Conservation (phyloP, 2,329 filamentous ascomycete genomes). For the Phialocephala sp. region DNA sequence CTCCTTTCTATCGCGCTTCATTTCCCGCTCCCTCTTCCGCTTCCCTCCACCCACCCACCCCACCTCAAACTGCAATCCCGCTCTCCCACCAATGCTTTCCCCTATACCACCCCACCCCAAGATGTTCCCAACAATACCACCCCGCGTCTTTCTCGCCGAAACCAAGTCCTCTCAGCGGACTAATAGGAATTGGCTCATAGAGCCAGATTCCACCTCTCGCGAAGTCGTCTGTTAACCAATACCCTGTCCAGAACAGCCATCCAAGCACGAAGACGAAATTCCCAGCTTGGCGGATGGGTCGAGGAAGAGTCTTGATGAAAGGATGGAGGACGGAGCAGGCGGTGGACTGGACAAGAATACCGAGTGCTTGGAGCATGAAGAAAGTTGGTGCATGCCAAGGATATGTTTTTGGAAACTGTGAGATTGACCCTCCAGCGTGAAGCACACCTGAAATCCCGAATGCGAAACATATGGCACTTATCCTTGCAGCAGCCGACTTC, state of each 20-base stretch:
- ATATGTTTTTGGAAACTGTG: slow-evolving; percentile 59
- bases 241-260: slow-evolving; percentile 73
- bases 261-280: slow-evolving; percentile 67
- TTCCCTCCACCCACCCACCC: too few species aligned
- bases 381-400: slow-evolving; percentile 67
- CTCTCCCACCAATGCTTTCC: slow-evolving; percentile 69
- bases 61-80: slow-evolving; percentile 45
- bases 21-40: too few species aligned
- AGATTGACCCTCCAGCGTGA: slow-evolving; percentile 74
- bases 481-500: slow-evolving; percentile 42
- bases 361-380: slow-evolving; percentile 73
- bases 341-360: slow-evolving; percentile 64
- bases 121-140: slow-evolving; percentile 70
- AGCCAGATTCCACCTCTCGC: slow-evolving; percentile 76
- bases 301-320: slow-evolving; percentile 49
- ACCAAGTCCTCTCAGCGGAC: slow-evolving; percentile 69
- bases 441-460: slow-evolving; percentile 72
- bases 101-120: slow-evolving; percentile 58
- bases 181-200: slow-evolving; percentile 81
- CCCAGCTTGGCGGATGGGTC: slow-evolving; percentile 51
- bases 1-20: too few species aligned
- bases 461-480: slow-evolving; percentile 53
- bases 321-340: slow-evolving; percentile 44
- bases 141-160: slow-evolving; percentile 64
- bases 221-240: slow-evolving; percentile 77